Evolutionary conservation across 352 stramenopile genomes (phyloP).

Genomic region (Phytophthora crassamura): DNA sequence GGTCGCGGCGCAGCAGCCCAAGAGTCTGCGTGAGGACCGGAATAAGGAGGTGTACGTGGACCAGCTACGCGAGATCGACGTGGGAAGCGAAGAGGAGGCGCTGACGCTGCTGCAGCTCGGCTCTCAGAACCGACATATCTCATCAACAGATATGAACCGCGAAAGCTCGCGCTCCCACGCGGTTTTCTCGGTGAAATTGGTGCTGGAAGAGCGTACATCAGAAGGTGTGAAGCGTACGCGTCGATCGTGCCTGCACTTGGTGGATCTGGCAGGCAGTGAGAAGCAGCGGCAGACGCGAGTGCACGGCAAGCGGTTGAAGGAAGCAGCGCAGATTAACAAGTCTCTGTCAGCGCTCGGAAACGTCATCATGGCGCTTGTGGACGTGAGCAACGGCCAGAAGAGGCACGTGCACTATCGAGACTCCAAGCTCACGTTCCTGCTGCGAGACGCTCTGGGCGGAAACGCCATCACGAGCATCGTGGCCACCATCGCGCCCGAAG

Average conservation of each 20-base stretch:
- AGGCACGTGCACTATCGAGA: slow-evolving; percentile 88
- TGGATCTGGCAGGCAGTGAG: slow-evolving; percentile 90
- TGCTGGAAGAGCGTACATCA: slow-evolving; percentile 78
- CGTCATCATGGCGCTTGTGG: slow-evolving; percentile 90
- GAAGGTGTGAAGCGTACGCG: slow-evolving; percentile 66
- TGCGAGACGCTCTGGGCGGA: slow-evolving; percentile 82
- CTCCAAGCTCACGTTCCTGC: slow-evolving; percentile 86
- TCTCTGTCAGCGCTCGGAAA: slow-evolving; percentile 88
- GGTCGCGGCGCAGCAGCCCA: slow-evolving; percentile 53
- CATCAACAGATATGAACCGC: slow-evolving; percentile 97
- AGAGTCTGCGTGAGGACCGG: slow-evolving; percentile 78
- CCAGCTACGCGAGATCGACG: slow-evolving; percentile 68
- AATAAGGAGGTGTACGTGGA: slow-evolving; percentile 87
- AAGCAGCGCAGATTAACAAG: slow-evolving; percentile 92
- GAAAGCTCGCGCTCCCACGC: slow-evolving; percentile 96
- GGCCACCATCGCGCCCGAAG: slow-evolving; percentile 78
- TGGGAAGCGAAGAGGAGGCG: slow-evolving; percentile 68
- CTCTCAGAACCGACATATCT: slow-evolving; percentile 92
- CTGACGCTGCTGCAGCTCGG: slow-evolving; percentile 80
- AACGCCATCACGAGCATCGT: slow-evolving; percentile 91
- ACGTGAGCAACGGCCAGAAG: slow-evolving; percentile 82
- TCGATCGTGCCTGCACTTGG: slow-evolving; percentile 82
- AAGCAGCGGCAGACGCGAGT: slow-evolving; percentile 87
- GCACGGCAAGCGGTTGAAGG: slow-evolving; percentile 84
- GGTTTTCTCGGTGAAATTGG: slow-evolving; percentile 96